phyloP scores from a whole-genome alignment of 2,329 filamentous ascomycete genomes.

The Gnomoniopsis smithogilvyi region DNA sequence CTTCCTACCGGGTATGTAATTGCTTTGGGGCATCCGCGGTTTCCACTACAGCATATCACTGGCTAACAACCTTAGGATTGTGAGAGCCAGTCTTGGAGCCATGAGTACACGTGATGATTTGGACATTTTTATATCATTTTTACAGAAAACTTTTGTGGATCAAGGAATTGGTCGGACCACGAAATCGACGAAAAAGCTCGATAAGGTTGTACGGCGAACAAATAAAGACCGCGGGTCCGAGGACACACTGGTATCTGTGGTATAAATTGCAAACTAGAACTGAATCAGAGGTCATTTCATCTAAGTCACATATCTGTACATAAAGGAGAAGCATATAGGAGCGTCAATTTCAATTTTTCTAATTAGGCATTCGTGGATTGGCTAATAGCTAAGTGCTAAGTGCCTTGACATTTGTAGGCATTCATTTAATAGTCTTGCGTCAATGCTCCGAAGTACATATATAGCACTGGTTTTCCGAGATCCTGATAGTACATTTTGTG shows the following conservation, averaged over 20 bases:
- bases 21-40: too few species aligned
- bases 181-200: background rate
- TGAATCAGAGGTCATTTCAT: too few species aligned
- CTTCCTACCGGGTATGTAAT: conserved; percentile 49
- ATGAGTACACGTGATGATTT: conserved; percentile 58
- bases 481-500: too few species aligned
- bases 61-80: conserved; percentile 39
- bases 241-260: background rate
- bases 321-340: too few species aligned
- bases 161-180: conserved; percentile 7
- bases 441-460: too few species aligned
- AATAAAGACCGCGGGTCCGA: background rate
- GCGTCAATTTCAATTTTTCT: too few species aligned
- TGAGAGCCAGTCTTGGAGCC: conserved; percentile 58
- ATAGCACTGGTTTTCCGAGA: too few species aligned
- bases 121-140: conserved; percentile 44
- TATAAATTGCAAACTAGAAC: background rate
- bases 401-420: too few species aligned
- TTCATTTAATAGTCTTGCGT: too few species aligned
- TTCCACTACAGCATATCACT: background rate
- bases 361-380: too few species aligned
- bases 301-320: too few species aligned
- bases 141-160: conserved; percentile 36
- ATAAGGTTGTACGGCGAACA: background rate
- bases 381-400: too few species aligned